phyloP scores from a whole-genome alignment of 2,329 filamentous ascomycete species.

The Botrytis elliptica region DNA sequence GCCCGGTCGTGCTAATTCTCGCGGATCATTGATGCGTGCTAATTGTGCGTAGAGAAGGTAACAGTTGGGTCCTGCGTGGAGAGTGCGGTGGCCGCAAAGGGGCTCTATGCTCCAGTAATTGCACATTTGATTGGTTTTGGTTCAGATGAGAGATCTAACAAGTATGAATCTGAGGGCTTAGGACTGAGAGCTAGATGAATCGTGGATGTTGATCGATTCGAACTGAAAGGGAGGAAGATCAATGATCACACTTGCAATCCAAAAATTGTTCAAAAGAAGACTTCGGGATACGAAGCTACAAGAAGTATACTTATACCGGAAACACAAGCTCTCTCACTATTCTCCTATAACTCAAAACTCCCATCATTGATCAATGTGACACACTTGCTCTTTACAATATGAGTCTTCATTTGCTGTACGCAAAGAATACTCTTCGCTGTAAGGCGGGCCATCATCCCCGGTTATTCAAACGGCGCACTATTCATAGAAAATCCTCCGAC shows the following conservation, averaged over 20 bases:
- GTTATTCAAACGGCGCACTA: slow-evolving; percentile 9
- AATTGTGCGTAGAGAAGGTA: slow-evolving; percentile 37
- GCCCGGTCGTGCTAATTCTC: slow-evolving; percentile 24
- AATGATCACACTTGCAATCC: slow-evolving; percentile 8
- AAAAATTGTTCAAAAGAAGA: slow-evolving; percentile 5
- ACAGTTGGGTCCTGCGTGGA: slow-evolving; percentile 36
- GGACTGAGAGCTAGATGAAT: background rate
- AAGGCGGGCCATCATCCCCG: slow-evolving; percentile 16
- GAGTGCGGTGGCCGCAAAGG: slow-evolving; percentile 36
- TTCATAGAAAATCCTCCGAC: slow-evolving; percentile 15
- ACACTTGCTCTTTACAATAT: slow-evolving; percentile 4
- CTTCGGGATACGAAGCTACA: slow-evolving; percentile 1
- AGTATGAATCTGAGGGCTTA: background rate
- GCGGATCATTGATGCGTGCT: slow-evolving; percentile 37
- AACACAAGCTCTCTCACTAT: slow-evolving; percentile 2
- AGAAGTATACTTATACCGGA: slow-evolving; percentile 12
- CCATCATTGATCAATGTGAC: slow-evolving; percentile 42
- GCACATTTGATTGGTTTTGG: slow-evolving; percentile 31
- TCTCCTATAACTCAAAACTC: background rate
- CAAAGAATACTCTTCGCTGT: slow-evolving; percentile 19
- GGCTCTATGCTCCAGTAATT: slow-evolving; percentile 33
- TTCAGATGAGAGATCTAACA: background rate
- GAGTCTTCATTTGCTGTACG: slow-evolving; percentile 22
- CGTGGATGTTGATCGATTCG: slow-evolving; percentile 18
- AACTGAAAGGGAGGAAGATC: background rate